Percentiles rank a stretch among this genome's conserved stretches.
phyloP scores from a whole-genome alignment of 2,329 filamentous ascomycete species.

The Ambrosiella cleistominuta region DNA sequence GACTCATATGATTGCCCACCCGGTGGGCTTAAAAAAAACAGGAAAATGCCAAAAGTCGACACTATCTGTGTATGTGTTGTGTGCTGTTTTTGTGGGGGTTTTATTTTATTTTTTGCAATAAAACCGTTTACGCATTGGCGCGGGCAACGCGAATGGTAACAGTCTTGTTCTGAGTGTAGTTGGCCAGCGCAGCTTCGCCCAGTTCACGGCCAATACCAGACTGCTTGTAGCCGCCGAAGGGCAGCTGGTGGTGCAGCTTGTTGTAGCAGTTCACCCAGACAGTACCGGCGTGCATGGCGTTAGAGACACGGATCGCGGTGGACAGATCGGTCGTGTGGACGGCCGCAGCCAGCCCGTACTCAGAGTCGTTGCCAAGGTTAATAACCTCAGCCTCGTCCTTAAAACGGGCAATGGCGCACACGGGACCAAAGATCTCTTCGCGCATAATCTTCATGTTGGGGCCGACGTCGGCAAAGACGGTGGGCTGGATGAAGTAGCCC shows the following conservation, averaged over 20 bases:
- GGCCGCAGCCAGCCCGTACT: slow-evolving; percentile 37
- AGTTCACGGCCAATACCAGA: slow-evolving; percentile 15
- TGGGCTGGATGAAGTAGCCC: slow-evolving; percentile 19
- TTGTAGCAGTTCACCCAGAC: slow-evolving; percentile 41
- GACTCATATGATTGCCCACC: not conserved
- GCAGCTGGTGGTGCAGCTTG: slow-evolving; percentile 13
- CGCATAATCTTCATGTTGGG: slow-evolving; percentile 29
- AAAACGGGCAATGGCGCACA: slow-evolving; percentile 36
- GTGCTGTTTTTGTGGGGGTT: not conserved
- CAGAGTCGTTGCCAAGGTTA: slow-evolving; percentile 25
- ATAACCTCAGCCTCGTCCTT: slow-evolving; percentile 20
- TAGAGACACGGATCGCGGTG: slow-evolving; percentile 27
- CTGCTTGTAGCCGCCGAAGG: slow-evolving; percentile 16
- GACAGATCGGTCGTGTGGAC: slow-evolving; percentile 39
- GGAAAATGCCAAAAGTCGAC: not conserved
- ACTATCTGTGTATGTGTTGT: not conserved
- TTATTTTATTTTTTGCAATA: not conserved
- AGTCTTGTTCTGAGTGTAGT: slow-evolving; percentile 16
- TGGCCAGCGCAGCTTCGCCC: slow-evolving; percentile 14
- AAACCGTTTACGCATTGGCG: not conserved
- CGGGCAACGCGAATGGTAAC: slow-evolving; percentile 14
- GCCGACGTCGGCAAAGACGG: slow-evolving; percentile 17
- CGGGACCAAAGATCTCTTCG: slow-evolving; percentile 48
- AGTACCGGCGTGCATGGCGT: slow-evolving; percentile 40
- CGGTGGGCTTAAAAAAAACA: not conserved